Evolutionary conservation across 176 grass and related monocot genomes (phyloP).

Genomic region (Eragrostis nindensis): DNA sequence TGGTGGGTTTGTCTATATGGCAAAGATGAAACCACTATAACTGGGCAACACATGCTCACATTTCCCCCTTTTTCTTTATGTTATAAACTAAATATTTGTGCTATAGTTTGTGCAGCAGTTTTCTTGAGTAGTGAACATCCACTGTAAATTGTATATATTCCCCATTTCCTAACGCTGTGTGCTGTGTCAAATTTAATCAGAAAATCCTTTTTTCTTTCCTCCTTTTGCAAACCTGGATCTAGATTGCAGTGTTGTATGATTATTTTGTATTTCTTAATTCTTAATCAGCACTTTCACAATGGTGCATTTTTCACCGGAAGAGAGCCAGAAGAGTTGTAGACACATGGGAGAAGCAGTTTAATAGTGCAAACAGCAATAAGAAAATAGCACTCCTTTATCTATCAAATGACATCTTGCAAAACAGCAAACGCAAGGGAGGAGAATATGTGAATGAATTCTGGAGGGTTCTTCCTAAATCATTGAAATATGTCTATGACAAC

Average conservation of each 20-base stretch:
- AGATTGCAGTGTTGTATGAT: slow-evolving; percentile 11
- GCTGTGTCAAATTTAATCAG: slow-evolving; percentile 2
- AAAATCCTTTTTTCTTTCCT: slow-evolving; percentile 1
- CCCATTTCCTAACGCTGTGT: slow-evolving; percentile 10
- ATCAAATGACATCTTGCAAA: slow-evolving; percentile 98
- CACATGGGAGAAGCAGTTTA: slow-evolving; percentile 92
- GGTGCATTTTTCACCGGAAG: slow-evolving; percentile 96
- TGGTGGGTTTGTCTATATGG: background rate
- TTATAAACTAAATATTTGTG: background rate
- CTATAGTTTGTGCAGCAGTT: slow-evolving; percentile 13
- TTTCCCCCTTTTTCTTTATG: slow-evolving; percentile 4
- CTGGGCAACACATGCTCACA: background rate
- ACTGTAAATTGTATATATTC: slow-evolving; percentile 11
- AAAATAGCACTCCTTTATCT: slow-evolving; percentile 87
- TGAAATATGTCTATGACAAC: slow-evolving; percentile 80
- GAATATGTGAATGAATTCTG: slow-evolving; percentile 98
- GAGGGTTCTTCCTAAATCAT: slow-evolving; percentile 84
- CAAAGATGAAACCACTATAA: background rate
- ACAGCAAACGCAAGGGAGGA: slow-evolving; percentile 91
- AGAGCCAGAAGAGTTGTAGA: slow-evolving; percentile 90
- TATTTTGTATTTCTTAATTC: slow-evolving; percentile 67
- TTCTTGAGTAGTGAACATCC: slow-evolving; percentile 1
- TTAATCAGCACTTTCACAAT: slow-evolving; percentile 80
- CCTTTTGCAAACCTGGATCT: slow-evolving; percentile 6
- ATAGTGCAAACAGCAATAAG: slow-evolving; percentile 64